Conservation (phyloP, 1,284 basidiomycete genomes). For the Microstroma glucosiphilum region DNA sequence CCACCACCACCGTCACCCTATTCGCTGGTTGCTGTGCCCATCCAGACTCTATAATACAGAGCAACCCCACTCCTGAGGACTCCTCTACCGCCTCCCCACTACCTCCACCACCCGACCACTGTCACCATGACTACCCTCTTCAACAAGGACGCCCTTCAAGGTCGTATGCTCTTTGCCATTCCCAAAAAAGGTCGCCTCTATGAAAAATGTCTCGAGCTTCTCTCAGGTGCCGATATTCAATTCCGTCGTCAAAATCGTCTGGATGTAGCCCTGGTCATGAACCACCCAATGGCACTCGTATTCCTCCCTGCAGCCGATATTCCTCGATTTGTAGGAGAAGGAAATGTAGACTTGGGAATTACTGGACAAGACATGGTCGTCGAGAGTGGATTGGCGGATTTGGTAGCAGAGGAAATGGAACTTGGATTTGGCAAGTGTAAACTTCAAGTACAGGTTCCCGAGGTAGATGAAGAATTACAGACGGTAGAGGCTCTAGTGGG, state of each 20-base stretch:
- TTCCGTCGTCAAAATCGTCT: conserved; percentile 82
- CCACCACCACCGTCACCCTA: too few species aligned
- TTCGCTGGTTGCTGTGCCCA: too few species aligned
- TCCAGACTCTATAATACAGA: too few species aligned
- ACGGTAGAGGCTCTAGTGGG: conserved; percentile 75
- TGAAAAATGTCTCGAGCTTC: conserved; percentile 81
- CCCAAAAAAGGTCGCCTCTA: conserved; percentile 96
- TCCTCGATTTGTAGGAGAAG: conserved; percentile 95
- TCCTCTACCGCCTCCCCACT: too few species aligned
- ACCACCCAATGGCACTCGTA: conserved; percentile 87
- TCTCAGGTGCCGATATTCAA: conserved; percentile 82
- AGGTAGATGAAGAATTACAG: conserved; percentile 58
- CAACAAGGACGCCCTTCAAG: conserved; percentile 53
- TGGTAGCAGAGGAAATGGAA: conserved; percentile 72
- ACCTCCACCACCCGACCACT: too few species aligned
- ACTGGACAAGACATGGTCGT: conserved; percentile 96
- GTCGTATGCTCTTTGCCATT: conserved; percentile 83
- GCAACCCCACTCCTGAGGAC: too few species aligned
- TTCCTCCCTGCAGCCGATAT: conserved; percentile 97
- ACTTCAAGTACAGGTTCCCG: conserved; percentile 90
- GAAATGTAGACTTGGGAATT: conserved; percentile 83
- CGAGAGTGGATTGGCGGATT: conserved; percentile 65
- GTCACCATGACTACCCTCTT: conserved; percentile 41
- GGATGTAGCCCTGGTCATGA: conserved; percentile 85
- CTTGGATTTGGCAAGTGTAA: conserved; percentile 92